phyloP scores from a whole-genome alignment of 306 rosid species.

The Argentina anserina region DNA sequence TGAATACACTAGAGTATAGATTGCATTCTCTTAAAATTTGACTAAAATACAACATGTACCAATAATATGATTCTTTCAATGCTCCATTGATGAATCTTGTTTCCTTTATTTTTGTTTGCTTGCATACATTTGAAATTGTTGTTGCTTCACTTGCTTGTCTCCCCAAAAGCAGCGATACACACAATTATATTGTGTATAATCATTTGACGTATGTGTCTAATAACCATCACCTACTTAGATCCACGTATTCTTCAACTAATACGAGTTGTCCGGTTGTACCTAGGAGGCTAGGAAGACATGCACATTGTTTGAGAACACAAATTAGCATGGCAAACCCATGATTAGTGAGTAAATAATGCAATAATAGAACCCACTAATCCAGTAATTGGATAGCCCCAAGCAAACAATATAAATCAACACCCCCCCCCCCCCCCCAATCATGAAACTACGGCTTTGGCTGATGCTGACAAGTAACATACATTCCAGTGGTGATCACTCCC shows the following conservation, averaged over 20 bases:
- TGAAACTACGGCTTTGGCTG: constrained; percentile 20
- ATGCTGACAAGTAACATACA: constrained; percentile 11
- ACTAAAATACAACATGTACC: not conserved
- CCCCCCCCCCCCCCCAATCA: constrained; percentile 24
- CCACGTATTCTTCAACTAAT: constrained; percentile 10
- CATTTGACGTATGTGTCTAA: not conserved
- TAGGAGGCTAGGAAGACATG: not conserved
- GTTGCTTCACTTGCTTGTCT: constrained; percentile 28
- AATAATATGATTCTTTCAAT: not conserved
- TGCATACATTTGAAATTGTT: not conserved
- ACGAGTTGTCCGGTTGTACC: constrained; percentile 10
- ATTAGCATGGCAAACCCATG: not conserved
- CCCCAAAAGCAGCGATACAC: constrained; percentile 20
- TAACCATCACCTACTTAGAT: constrained; percentile 13
- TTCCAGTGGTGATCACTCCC: not conserved
- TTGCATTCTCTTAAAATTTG: not conserved
- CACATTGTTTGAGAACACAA: not conserved
- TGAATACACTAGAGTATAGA: not conserved
- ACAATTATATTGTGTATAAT: constrained; percentile 9
- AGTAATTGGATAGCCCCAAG: not conserved
- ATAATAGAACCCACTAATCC: constrained; percentile 2
- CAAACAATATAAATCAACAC: not conserved
- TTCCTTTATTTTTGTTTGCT: not conserved
- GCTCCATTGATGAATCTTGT: not conserved
- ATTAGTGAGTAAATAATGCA: not conserved